Evolutionary conservation across 1,284 basidiomycete species (phyloP).

Genomic region (Cutaneotrichosporon cutaneum): DNA sequence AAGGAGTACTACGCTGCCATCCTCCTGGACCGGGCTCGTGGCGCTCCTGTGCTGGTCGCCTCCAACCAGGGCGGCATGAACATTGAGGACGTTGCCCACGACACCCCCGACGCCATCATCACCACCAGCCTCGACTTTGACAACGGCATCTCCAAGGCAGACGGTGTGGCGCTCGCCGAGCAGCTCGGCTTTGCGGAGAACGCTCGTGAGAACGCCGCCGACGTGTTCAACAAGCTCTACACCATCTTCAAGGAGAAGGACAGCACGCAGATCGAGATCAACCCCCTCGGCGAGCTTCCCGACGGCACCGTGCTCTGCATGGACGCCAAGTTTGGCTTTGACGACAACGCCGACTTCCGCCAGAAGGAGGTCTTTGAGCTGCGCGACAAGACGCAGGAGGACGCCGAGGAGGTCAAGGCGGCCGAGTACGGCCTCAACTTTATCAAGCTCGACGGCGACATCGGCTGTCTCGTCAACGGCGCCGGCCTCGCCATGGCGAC

Average conservation of each 20-base stretch:
- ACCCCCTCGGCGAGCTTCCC: constrained; percentile 92
- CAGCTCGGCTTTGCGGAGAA: constrained; percentile 82
- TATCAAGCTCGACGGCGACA: constrained; percentile 97
- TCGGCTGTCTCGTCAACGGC: constrained; percentile 98
- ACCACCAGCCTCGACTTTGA: constrained; percentile 89
- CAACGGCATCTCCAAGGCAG: constrained; percentile 71
- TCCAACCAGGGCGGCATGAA: constrained; percentile 96
- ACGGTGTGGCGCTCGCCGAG: constrained; percentile 77
- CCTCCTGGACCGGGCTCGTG: constrained; percentile 87
- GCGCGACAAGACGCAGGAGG: constrained; percentile 92
- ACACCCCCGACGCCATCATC: constrained; percentile 92
- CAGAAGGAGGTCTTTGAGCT: constrained; percentile 87
- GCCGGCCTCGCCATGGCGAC: constrained; percentile 99
- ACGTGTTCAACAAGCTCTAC: constrained; percentile 93
- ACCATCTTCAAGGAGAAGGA: constrained; percentile 98
- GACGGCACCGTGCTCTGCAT: constrained; percentile 97
- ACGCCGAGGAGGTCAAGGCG: constrained; percentile 94
- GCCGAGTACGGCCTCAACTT: constrained; percentile 85
- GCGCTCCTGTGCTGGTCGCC: constrained; percentile 88
- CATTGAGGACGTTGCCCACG: constrained; percentile 99
- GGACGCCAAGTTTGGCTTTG: constrained; percentile 99
- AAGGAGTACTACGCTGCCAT: constrained; percentile 99
- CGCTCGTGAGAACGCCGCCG: constrained; percentile 78
- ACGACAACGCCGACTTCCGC: constrained; percentile 98
- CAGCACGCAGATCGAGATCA: constrained; percentile 99